Evolutionary conservation across 1,284 basidiomycete species (phyloP).

Genomic region (Paramarasmius palmivorus): DNA sequence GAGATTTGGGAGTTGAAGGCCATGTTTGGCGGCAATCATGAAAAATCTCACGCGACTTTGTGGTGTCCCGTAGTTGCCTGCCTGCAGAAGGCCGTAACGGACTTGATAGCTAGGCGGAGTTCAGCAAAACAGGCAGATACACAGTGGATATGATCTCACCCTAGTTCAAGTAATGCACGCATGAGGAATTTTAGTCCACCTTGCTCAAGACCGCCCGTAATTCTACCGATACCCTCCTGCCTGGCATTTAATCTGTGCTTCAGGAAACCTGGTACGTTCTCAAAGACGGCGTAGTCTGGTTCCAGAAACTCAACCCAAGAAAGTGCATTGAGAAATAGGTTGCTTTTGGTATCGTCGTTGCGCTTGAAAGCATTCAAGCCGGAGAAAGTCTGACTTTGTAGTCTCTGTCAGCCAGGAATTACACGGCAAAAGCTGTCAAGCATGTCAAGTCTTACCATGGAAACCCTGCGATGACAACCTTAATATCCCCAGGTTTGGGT

Average conservation of each 20-base stretch:
- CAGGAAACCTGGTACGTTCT: constrained; percentile 75
- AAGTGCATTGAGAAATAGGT: constrained; percentile 55
- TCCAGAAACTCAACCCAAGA: constrained; percentile 64
- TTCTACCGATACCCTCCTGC: constrained; percentile 46
- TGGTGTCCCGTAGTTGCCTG: constrained; percentile 72
- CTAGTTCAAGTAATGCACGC: constrained; percentile 58
- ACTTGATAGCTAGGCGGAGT: constrained; percentile 60
- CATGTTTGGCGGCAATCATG: constrained; percentile 58
- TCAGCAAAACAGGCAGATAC: too few species aligned
- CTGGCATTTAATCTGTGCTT: constrained; percentile 52
- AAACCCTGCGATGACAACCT: constrained; percentile 67
- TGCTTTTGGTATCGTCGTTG: constrained; percentile 54
- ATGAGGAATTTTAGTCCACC: constrained; percentile 70
- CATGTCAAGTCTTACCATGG: constrained; percentile 55
- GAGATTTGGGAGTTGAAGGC: constrained; percentile 55
- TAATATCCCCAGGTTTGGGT: constrained; percentile 53
- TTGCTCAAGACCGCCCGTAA: constrained; percentile 61
- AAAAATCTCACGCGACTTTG: constrained; percentile 73
- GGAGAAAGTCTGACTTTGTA: constrained; percentile 58
- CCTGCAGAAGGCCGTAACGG: constrained; percentile 62
- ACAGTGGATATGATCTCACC: too few species aligned
- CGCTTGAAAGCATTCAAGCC: constrained; percentile 56
- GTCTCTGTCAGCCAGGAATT: too few species aligned
- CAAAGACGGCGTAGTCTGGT: constrained; percentile 65
- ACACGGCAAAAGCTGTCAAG: too few species aligned